Evolutionary conservation across 805 yeast species (phyloP).

Genomic region (Gaillardinia entomophila): DNA sequence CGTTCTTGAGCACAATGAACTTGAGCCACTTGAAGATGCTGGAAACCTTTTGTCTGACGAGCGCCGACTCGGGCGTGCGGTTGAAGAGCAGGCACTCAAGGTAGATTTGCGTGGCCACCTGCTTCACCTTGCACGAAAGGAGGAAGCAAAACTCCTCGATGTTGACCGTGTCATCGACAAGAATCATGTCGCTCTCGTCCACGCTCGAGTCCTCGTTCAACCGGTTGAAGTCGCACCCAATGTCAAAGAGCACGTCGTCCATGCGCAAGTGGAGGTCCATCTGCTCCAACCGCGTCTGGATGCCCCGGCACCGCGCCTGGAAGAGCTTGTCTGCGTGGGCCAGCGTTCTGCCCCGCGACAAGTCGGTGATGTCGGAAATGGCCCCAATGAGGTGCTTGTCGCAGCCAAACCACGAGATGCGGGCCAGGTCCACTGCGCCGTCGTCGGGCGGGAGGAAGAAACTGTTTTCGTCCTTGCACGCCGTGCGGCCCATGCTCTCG

Average conservation of each 20-base stretch:
- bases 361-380: conserved; percentile 26
- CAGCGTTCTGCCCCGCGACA: conserved; percentile 22
- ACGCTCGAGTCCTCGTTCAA: not conserved
- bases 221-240: conserved; percentile 1
- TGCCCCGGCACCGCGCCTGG: conserved; percentile 8
- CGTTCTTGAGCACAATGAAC: conserved; percentile 17
- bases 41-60: conserved; percentile 10
- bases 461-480: conserved; percentile 19
- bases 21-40: conserved; percentile 14
- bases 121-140: conserved; percentile 21
- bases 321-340: too few relatives aligned
- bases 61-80: conserved; percentile 15
- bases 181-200: not conserved
- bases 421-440: conserved; percentile 2
- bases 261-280: conserved; percentile 7
- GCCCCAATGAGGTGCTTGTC: conserved; percentile 16
- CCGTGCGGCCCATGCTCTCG: conserved; percentile 23
- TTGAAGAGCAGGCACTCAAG: conserved; percentile 21
- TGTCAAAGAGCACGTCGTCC: conserved; percentile 4
- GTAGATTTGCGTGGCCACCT: conserved; percentile 17
- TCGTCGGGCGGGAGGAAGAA: conserved; percentile 14
- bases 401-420: conserved; percentile 29
- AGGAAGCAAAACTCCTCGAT: conserved; percentile 20
- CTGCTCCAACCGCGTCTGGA: conserved; percentile 9
- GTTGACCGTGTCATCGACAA: conserved; percentile 1